Evolutionary conservation across 208 protist species (phyloP).

Genomic region (Eutreptiella sp.): DNA sequence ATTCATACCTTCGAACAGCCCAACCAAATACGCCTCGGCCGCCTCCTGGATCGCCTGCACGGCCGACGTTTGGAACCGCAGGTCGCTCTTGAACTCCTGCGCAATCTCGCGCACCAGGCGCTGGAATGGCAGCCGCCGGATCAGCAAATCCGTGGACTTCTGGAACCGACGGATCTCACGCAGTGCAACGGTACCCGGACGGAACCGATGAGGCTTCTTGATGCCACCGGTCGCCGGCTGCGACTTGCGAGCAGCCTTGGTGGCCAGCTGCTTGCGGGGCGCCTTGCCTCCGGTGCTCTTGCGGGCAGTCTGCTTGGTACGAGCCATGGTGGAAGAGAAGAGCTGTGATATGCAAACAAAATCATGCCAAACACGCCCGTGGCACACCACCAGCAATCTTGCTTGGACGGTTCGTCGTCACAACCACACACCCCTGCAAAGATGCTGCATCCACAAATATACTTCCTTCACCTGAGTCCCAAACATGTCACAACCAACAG

Average conservation of each 20-base stretch:
- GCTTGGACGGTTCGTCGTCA: too few species aligned
- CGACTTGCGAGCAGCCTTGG: conserved; percentile 92
- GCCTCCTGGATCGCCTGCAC: conserved; percentile 77
- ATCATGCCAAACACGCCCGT: too few species aligned
- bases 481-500: too few species aligned
- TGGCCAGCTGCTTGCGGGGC: conserved; percentile 89
- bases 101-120: conserved; percentile 73
- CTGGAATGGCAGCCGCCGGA: conserved; percentile 75
- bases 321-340: too few species aligned
- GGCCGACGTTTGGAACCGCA: conserved; percentile 74
- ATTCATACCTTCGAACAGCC: too few species aligned
- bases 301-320: conserved; percentile 95
- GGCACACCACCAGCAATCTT: too few species aligned
- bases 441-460: too few species aligned
- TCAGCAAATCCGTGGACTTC: conserved; percentile 73
- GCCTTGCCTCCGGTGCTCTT: too few species aligned
- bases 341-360: too few species aligned
- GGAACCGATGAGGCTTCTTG: conserved; percentile 94
- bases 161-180: conserved; percentile 90
- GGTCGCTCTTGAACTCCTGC: conserved; percentile 56
- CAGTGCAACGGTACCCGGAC: conserved; percentile 94
- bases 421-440: too few species aligned
- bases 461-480: too few species aligned
- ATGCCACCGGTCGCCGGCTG: conserved; percentile 73
- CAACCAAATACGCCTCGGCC: conserved; percentile 78